Conservation (phyloP, 208 protist species). For the Crithidia expoeki region DNA sequence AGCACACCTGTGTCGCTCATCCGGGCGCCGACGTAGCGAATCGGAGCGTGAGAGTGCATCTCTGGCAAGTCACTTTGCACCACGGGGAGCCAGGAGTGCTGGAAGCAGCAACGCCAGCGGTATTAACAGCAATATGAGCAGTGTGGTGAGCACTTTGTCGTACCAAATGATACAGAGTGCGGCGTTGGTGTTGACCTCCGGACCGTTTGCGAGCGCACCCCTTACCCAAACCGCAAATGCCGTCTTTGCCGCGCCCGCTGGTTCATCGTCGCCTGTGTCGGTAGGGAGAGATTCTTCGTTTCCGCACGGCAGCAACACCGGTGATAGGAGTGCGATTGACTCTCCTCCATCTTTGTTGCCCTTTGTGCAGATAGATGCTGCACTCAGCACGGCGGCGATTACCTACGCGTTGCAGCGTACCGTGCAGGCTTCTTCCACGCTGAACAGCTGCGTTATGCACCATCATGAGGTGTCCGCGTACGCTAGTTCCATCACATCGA, state of each 20-base stretch:
- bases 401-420: constrained; percentile 22
- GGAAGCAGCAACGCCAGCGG: too few relatives aligned
- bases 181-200: constrained; percentile 22
- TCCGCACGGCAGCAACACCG: background rate
- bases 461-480: background rate
- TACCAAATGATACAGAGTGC: constrained; percentile 32
- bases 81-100: background rate
- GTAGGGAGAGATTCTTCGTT: background rate
- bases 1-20: constrained; percentile 32
- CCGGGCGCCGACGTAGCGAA: constrained; percentile 11
- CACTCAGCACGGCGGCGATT: constrained; percentile 16
- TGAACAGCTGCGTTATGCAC: constrained; percentile 4
- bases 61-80: background rate
- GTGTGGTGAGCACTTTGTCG: background rate
- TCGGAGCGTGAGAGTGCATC: background rate
- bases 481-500: background rate
- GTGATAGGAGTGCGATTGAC: background rate
- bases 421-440: constrained; percentile 11
- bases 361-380: constrained; percentile 27
- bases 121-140: background rate
- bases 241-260: constrained; percentile 5
- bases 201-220: constrained; percentile 28
- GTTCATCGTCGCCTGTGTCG: background rate
- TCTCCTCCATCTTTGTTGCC: constrained; percentile 19
- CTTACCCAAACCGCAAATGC: constrained; percentile 31